These are phyloP conservation scores for Pholiota adiposa DNA, from an alignment of 1,284 basidiomycete species.

Conservation along the genomic window DNA sequence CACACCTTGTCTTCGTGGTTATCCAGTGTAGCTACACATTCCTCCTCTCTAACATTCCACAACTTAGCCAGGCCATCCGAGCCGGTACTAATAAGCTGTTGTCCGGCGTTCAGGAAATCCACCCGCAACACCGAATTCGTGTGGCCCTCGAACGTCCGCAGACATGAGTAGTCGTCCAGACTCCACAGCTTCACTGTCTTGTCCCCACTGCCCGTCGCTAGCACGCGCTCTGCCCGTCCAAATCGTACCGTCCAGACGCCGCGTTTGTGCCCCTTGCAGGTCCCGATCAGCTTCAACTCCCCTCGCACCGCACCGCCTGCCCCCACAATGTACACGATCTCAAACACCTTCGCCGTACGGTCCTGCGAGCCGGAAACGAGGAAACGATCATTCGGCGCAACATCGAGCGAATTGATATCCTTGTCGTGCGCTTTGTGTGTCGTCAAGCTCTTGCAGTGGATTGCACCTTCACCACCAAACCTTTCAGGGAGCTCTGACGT, in stretches of 20 bases:
- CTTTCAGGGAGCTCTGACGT: slow-evolving; percentile 53
- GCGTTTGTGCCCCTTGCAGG: slow-evolving; percentile 94
- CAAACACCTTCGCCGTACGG: slow-evolving; percentile 90
- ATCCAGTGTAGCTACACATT: slow-evolving; percentile 88
- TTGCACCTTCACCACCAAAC: slow-evolving; percentile 28
- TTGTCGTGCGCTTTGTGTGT: slow-evolving; percentile 97
- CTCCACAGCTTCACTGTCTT: slow-evolving; percentile 95
- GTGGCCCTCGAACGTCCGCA: slow-evolving; percentile 97
- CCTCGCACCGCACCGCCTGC: slow-evolving; percentile 55
- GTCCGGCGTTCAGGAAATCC: slow-evolving; percentile 84
- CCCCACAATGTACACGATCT: slow-evolving; percentile 62
- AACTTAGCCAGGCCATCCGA: slow-evolving; percentile 96
- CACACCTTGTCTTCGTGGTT: slow-evolving; percentile 94
- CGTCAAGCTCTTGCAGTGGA: slow-evolving; percentile 78
- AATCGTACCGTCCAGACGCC: slow-evolving; percentile 97
- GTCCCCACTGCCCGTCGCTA: slow-evolving; percentile 95
- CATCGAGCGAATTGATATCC: slow-evolving; percentile 96
- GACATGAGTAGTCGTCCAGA: slow-evolving; percentile 87
- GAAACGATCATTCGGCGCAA: slow-evolving; percentile 89
- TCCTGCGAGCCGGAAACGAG: slow-evolving; percentile 97
- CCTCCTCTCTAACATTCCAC: slow-evolving; percentile 92
- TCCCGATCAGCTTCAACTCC: slow-evolving; percentile 80
- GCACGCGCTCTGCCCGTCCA: slow-evolving; percentile 78
- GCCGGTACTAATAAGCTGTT: slow-evolving; percentile 88
- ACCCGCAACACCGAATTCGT: slow-evolving; percentile 96